Conservation (phyloP, 768 basidiomycete species). For the Kwoniella europaea region DNA sequence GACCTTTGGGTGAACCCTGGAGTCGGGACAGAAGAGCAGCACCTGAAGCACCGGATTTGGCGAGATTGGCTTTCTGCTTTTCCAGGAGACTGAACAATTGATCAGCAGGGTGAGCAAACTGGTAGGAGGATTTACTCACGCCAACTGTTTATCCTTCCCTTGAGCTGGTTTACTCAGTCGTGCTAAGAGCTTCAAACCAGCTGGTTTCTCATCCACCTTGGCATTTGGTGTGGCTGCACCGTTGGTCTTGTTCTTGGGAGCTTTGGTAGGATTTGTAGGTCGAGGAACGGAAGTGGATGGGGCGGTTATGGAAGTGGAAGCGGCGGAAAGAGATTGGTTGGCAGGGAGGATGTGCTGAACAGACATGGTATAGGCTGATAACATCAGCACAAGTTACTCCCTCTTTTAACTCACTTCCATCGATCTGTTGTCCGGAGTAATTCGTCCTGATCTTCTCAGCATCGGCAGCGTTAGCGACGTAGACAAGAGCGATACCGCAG, state of each 20-base stretch:
- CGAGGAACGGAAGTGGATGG: conserved; percentile 6
- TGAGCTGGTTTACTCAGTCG: conserved; percentile 37
- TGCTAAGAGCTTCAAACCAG: conserved; percentile 40
- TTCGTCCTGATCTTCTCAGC: conserved; percentile 38
- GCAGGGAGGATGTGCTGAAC: conserved; percentile 44
- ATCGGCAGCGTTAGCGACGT: conserved; percentile 33
- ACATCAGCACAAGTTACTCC: conserved; percentile 10
- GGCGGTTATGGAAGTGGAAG: conserved; percentile 3
- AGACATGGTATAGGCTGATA: conserved; percentile 32
- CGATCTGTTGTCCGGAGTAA: conserved; percentile 44
- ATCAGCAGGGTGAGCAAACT: background rate
- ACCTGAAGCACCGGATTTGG: conserved; percentile 25
- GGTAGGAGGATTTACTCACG: conserved; percentile 29
- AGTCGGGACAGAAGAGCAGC: conserved; percentile 38
- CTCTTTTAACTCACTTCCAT: conserved; percentile 36
- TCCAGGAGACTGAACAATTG: conserved; percentile 30
- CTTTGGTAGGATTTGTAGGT: conserved; percentile 6
- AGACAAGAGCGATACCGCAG: conserved; percentile 35
- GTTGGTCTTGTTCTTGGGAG: conserved; percentile 1
- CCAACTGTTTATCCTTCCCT: conserved; percentile 36
- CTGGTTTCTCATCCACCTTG: conserved; percentile 30
- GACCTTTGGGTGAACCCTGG: conserved; percentile 20
- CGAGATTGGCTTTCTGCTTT: conserved; percentile 44
- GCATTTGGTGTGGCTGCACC: conserved; percentile 4
- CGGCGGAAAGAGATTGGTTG: conserved; percentile 31